Evolutionary conservation across 352 stramenopile species (phyloP).

Genomic region (Phytopythium sindhum): DNA sequence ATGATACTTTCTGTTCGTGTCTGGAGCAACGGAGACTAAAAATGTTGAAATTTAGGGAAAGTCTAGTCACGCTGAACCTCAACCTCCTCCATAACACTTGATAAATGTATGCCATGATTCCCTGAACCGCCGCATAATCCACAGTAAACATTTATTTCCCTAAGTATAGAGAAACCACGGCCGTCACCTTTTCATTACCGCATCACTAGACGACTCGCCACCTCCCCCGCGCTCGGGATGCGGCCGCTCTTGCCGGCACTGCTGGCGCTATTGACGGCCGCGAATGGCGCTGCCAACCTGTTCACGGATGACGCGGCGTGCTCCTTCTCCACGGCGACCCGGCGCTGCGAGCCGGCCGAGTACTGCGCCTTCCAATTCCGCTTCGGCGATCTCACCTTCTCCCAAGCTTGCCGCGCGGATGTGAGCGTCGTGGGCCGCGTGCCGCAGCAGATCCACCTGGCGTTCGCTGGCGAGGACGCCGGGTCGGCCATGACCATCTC

Average conservation of each 20-base stretch:
- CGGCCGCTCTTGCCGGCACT: not conserved
- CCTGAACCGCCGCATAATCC: not conserved
- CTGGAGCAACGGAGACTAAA: too few species aligned
- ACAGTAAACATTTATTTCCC: too few species aligned
- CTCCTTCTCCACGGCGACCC: slow-evolving; percentile 21
- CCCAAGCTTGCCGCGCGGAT: slow-evolving; percentile 39
- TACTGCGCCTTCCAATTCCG: slow-evolving; percentile 30
- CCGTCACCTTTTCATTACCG: too few species aligned
- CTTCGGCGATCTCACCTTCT: slow-evolving; percentile 33
- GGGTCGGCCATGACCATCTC: slow-evolving; percentile 41
- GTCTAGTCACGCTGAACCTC: not conserved
- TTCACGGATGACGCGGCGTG: slow-evolving; percentile 26
- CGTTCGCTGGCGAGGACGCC: slow-evolving; percentile 35
- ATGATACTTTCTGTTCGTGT: too few species aligned
- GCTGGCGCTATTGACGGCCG: not conserved
- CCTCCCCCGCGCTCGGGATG: not conserved
- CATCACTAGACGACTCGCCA: not conserved
- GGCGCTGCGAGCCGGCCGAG: slow-evolving; percentile 20
- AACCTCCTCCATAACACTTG: not conserved
- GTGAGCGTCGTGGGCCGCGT: slow-evolving; percentile 17
- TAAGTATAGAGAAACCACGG: too few species aligned
- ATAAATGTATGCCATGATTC: not conserved
- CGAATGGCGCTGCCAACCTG: not conserved
- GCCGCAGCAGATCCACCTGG: slow-evolving; percentile 49
- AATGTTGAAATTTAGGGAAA: too few species aligned